Base-by-base conservation (phyloP, 139 green algal species). In the Chlamydomonas asymmetrica region DNA sequence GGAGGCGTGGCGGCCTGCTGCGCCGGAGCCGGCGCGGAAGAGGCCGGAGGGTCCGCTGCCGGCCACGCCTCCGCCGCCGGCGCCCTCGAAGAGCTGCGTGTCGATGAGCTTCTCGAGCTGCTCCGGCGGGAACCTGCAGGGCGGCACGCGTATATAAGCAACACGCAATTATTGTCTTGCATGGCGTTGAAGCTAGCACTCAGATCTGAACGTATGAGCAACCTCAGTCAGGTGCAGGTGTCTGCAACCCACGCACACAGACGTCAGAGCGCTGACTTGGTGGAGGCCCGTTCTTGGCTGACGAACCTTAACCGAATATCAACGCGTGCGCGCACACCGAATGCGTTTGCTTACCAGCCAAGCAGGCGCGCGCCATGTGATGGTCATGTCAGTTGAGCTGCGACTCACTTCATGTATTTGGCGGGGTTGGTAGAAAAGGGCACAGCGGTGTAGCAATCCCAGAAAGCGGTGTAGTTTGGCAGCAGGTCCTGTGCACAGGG, bases 321-420 rank as follows among this genome's bases (percentile, higher is more conserved):
- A n/a, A 8, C 59, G 2, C 59, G 32, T 20, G 4, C 59, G 7
- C 39, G 4, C 25, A 4, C 25, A 27, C 70, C 1, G 41, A 76
- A 52, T 57, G 18, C 29, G 45, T 16, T 25, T 52, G 13, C 45
- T 52, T 25, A 52, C 45, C 45, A n/a, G n/a, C n/a, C n/a, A n/a
- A n/a, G n/a, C n/a, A n/a, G n/a, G n/a, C n/a, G n/a, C n/a, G n/a
- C n/a, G n/a, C n/a, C n/a, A n/a, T n/a, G n/a, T n/a, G n/a, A n/a
- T n/a, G n/a, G n/a, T n/a, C n/a, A n/a, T n/a, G n/a, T n/a, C n/a
- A n/a, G n/a, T n/a, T n/a, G n/a, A n/a, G n/a, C n/a, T n/a, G n/a
- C 45, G 13, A 16, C 45, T 16, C 45, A 81, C 41, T 64, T 70
- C 34, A 82, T 73, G 74, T 85, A 85, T 75, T 85, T 85, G 31